These are phyloP conservation scores for Vitis hybrid DNA, from an alignment of 177 flowering plant genomes.

Conservation along the genomic window DNA sequence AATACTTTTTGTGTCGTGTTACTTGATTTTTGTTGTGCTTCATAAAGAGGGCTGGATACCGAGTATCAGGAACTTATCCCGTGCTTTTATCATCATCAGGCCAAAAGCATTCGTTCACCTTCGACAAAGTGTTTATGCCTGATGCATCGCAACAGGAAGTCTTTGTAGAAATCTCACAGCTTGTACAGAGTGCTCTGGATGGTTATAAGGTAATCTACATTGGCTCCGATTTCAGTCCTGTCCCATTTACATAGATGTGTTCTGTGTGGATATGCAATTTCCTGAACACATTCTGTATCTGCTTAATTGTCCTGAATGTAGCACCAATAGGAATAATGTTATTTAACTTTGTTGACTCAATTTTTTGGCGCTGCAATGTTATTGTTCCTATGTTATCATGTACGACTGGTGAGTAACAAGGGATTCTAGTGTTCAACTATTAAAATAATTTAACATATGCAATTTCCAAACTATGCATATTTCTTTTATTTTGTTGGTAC, in stretches of 20 bases:
- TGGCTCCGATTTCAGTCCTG: not conserved
- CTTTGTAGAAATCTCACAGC: slow-evolving; percentile 95
- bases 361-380: too few relatives aligned
- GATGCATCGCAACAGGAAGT: slow-evolving; percentile 84
- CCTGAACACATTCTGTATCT: too few relatives aligned
- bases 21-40: not conserved
- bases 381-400: too few relatives aligned
- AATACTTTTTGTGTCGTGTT: not conserved
- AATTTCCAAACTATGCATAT: not conserved
- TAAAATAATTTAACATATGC: not conserved
- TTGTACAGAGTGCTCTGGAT: slow-evolving; percentile 85
- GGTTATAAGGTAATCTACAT: slow-evolving; percentile 66
- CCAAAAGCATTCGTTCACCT: slow-evolving; percentile 82
- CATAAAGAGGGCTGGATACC: not conserved
- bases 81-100: slow-evolving; percentile 39
- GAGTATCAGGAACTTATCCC: not conserved
- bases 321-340: too few relatives aligned
- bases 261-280: too few relatives aligned
- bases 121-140: slow-evolving; percentile 82
- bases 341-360: too few relatives aligned
- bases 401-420: too few relatives aligned
- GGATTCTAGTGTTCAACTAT: not conserved
- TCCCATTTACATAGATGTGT: too few relatives aligned
- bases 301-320: too few relatives aligned
- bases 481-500: not conserved